Evolutionary conservation across 768 basidiomycete species (phyloP).

Genomic region (Russula compacta): DNA sequence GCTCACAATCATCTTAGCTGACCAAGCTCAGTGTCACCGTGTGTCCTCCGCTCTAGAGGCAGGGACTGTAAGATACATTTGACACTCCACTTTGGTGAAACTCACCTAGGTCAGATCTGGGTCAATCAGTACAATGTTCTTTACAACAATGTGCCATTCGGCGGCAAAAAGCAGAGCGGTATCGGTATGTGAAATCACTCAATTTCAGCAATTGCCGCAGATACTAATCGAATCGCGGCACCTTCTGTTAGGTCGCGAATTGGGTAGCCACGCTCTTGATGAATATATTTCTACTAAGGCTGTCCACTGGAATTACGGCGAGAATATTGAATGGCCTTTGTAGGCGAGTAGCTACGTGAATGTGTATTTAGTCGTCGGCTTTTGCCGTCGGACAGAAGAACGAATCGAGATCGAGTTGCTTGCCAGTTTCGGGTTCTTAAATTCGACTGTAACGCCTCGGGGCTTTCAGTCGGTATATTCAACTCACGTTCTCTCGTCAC

Average conservation of each 20-base stretch:
- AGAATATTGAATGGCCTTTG: constrained; percentile 71
- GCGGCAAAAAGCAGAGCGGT: constrained; percentile 90
- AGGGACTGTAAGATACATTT: constrained; percentile 55
- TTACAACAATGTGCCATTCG: constrained; percentile 87
- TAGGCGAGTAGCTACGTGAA: constrained; percentile 25
- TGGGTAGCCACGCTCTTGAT: constrained; percentile 76
- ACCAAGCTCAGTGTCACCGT: constrained; percentile 83
- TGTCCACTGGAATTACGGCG: constrained; percentile 83
- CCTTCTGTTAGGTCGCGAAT: constrained; percentile 57
- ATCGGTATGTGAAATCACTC: constrained; percentile 43
- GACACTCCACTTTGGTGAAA: not conserved
- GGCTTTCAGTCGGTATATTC: not conserved
- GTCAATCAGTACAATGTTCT: constrained; percentile 83
- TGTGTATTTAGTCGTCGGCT: not conserved
- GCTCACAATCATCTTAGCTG: constrained; percentile 34
- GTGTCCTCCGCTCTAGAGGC: constrained; percentile 82
- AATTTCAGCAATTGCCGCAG: not conserved
- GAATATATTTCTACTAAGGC: constrained; percentile 81
- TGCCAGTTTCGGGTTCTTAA: not conserved
- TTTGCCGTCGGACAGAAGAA: not conserved
- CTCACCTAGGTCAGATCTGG: constrained; percentile 54
- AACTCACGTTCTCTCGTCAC: not conserved
- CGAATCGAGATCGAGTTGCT: not conserved
- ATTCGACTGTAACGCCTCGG: not conserved
- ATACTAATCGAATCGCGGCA: not conserved